Base-by-base conservation (phyloP, 257 asterid species). In the Solanum sparsipilum region DNA sequence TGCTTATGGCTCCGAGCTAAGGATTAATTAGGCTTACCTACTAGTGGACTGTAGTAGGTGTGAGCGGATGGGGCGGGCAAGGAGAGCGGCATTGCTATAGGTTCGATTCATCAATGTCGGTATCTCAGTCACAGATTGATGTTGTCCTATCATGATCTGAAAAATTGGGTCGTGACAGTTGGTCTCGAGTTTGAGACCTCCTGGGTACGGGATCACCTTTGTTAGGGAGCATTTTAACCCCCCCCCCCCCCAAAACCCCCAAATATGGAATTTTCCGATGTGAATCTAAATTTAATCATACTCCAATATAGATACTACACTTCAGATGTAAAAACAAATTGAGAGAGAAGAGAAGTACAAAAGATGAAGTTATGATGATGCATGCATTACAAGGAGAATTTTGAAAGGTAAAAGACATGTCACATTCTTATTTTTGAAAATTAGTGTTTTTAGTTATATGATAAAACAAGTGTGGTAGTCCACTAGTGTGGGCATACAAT, bases 201-300 rank as follows among this genome's bases (percentile, higher is more conserved):
- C 21, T 52, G 9, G 8, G 46, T 52, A 16, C 3, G 23, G 23
- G 1, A 6, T 16, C 63, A 1, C 8, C 63, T 52, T 52, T 52
- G 63, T 52, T 16, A 52, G 4, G 23, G 60, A 52, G 60, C 60
- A 16, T 16, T 52, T 52, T 52, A 52, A 15, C 8, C 7, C 3
- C 20, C 21, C 7, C 13, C 46, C 46, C 4, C 44, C 10, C 9
- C 10, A 10, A 41, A 41, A 41, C 1, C 20, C 63, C 21, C 3
- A 48, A 52, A 52, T 52, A 15, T 52, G n/a, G 0, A 6, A 2
- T 18, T 52, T 52, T 52, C 0, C 4, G 1, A 0, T 2, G 0
- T 0, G 0, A 52, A 52, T 52, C 9, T 2, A 16, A 52, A 52
- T 52, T 52, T 52, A 18, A 0, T 52, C 9, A 3, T 16, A 52